Evolutionary conservation across 805 yeast species (phyloP).

Genomic region (Pichia kluyveri): DNA sequence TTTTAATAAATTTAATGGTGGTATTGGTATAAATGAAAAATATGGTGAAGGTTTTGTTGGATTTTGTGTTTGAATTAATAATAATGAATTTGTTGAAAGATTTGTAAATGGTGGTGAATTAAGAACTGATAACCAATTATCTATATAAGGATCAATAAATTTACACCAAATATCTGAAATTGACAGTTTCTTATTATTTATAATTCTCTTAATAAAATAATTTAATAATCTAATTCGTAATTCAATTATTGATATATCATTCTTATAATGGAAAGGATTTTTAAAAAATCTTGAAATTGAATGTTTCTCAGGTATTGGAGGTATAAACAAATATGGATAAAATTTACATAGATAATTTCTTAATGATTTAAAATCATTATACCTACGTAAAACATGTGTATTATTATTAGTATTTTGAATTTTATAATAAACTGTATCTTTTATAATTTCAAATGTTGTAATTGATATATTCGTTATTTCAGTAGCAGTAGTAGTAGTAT

Average conservation of each 20-base stretch:
- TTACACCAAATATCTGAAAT: constrained; percentile 33
- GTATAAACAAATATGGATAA: constrained; percentile 81
- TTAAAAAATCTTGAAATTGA: constrained; percentile 31
- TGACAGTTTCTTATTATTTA: constrained; percentile 26
- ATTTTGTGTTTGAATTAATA: constrained; percentile 40
- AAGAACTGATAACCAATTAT: constrained; percentile 41
- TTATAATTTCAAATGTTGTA: constrained; percentile 15
- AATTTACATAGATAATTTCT: constrained; percentile 60
- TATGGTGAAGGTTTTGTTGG: constrained; percentile 44
- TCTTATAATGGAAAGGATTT: constrained; percentile 25
- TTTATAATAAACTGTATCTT: constrained; percentile 25
- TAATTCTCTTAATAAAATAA: constrained; percentile 34
- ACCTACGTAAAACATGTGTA: constrained; percentile 53
- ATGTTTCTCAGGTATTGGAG: constrained; percentile 92
- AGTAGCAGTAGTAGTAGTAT: not conserved
- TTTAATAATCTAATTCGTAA: constrained; percentile 38
- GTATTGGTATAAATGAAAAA: constrained; percentile 38
- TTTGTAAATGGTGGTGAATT: constrained; percentile 29
- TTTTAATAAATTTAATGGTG: constrained; percentile 23
- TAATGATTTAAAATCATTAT: constrained; percentile 84
- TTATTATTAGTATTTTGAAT: constrained; percentile 12
- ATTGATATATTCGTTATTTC: constrained; percentile 5
- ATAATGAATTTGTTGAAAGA: constrained; percentile 36
- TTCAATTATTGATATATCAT: constrained; percentile 30
- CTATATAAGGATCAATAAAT: constrained; percentile 43